Conservation (phyloP, 2,329 filamentous ascomycete genomes). For the Leptodontidium sp. region DNA sequence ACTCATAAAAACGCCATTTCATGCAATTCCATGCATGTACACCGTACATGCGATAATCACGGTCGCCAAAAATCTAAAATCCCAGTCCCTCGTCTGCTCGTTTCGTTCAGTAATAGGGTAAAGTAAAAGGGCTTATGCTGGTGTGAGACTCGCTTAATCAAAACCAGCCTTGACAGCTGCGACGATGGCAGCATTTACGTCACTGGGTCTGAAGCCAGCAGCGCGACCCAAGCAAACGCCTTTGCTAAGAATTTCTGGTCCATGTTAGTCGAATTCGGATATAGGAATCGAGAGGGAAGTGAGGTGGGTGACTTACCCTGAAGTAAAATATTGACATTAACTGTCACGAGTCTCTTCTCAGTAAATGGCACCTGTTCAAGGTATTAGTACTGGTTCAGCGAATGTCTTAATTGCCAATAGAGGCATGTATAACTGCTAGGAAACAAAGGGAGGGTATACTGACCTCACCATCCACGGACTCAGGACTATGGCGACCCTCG, state of each 20-base stretch:
- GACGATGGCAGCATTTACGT: conserved; percentile 47
- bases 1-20: neutral
- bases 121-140: neutral
- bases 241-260: conserved; percentile 41
- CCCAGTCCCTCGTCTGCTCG: neutral
- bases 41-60: neutral
- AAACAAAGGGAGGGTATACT: neutral
- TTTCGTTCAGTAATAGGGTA: neutral
- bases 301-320: conserved; percentile 41
- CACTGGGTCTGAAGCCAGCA: conserved; percentile 44
- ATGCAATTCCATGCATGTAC: neutral
- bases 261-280: conserved; percentile 7
- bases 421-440: neutral
- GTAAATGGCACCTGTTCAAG: conserved; percentile 10
- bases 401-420: neutral
- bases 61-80: neutral
- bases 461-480: conserved; percentile 6
- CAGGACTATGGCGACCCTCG: conserved; percentile 10
- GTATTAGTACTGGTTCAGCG: neutral
- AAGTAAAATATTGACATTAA: conserved; percentile 45
- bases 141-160: conserved; percentile 13
- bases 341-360: conserved; percentile 39
- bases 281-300: neutral
- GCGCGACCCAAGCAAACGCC: conserved; percentile 45
- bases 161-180: conserved; percentile 34